Evolutionary conservation across 176 grass and related monocot species (phyloP).

Genomic region (Stipa capillata): DNA sequence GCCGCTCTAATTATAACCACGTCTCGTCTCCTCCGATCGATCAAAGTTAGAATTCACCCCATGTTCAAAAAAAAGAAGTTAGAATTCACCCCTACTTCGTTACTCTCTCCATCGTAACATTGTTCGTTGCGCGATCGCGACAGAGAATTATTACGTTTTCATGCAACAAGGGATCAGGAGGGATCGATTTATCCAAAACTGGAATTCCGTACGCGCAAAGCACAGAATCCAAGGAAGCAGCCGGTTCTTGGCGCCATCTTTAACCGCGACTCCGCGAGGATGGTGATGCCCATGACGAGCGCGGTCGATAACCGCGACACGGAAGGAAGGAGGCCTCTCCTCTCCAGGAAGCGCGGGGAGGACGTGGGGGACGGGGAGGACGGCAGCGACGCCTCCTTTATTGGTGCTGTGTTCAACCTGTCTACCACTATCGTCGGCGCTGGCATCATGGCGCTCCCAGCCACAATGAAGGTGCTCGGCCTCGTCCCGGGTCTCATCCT

Average conservation of each 20-base stretch:
- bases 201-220: constrained; percentile 35
- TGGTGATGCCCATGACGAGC: constrained; percentile 36
- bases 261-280: not conserved
- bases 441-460: constrained; percentile 93
- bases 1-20: too few species aligned
- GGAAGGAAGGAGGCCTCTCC: constrained; percentile 45
- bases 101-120: too few species aligned
- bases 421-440: constrained; percentile 92
- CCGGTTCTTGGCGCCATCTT: not conserved
- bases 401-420: constrained; percentile 86
- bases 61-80: too few species aligned
- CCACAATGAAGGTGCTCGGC: constrained; percentile 90
- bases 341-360: constrained; percentile 38
- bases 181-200: not conserved
- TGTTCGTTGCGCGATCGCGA: too few species aligned
- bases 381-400: constrained; percentile 49
- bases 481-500: constrained; percentile 68
- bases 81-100: too few species aligned
- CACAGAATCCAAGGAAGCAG: not conserved
- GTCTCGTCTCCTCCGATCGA: too few species aligned
- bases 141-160: not conserved
- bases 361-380: constrained; percentile 3
- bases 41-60: too few species aligned
- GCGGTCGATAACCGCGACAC: constrained; percentile 25
- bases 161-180: not conserved